Base-by-base conservation (phyloP, 495 filamentous ascomycete genomes). In the Neurospora terricola region DNA sequence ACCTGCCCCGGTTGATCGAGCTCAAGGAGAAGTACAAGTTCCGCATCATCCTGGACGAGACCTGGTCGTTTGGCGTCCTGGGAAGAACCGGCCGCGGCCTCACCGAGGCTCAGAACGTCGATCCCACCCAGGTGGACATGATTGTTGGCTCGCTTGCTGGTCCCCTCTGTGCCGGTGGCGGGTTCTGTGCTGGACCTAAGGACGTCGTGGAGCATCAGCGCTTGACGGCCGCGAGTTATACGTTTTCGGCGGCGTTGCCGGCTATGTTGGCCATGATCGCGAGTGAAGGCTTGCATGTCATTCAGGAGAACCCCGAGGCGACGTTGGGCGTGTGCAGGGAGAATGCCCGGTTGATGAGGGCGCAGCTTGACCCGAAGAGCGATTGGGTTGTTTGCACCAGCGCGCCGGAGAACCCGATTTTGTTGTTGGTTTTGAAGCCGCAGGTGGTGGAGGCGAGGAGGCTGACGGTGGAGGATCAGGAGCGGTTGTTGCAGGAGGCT, bases 121-220 rank as follows among this genome's bases (percentile, higher is more conserved):
- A 98, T 81, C 90, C 94, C 0, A 87, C 88, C 0, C 90, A 93
- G 70, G 90, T 98, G 69, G 96, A 99, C 81, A 97, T 98, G 93
- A 94, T 98, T 70, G 87, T 98, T 73, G 96, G 96, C 40, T 96
- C 94, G 69, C 88, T 99, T 38, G 91, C 96, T 14, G 94, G 96
- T 38, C 91, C 94, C 21, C 86, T 98, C 59, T 94, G 95, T 78
- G 94, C 93, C 12, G 96, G 94, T 62, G 96, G 96, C 72, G 96
- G 96, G 38, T 99, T 99, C 85, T 99, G 96, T 80, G 93, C 94
- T 42, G 94, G 95, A 30, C 89, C 90, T 38, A 88, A 89, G 70
- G 96, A 97, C 79, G 93, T 98, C 43, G 91, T 98, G 21, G 93
- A 96, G 81, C 96, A 99, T 78, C 96, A 98, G 81, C 93, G 96